Percentiles rank a stretch among this genome's conserved stretches.
These are phyloP conservation scores for Cadophora malorum DNA, from an alignment of 2,329 filamentous ascomycete species.

Conservation along the genomic window DNA sequence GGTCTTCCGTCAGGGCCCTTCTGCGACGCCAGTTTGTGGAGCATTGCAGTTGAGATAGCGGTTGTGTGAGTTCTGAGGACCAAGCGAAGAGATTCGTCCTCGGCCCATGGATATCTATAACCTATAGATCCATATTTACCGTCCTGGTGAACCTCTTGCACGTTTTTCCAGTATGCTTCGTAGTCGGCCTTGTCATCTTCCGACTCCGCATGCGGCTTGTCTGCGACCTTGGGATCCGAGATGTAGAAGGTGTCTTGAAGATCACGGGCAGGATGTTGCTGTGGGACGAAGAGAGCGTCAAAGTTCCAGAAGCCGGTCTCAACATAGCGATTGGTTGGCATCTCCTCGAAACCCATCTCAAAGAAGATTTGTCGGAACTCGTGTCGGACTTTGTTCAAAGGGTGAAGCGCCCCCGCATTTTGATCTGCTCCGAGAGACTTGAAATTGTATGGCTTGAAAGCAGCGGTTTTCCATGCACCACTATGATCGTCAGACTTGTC, in stretches of 20 bases:
- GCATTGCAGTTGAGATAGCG: slow-evolving; percentile 86
- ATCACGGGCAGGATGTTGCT: slow-evolving; percentile 96
- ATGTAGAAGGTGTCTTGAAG: slow-evolving; percentile 99
- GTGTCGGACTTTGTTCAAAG: slow-evolving; percentile 91
- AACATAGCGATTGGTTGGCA: slow-evolving; percentile 92
- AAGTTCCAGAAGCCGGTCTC: slow-evolving; percentile 99
- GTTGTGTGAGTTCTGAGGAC: slow-evolving; percentile 97
- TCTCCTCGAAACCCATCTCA: slow-evolving; percentile 98
- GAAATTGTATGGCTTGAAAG: slow-evolving; percentile 86
- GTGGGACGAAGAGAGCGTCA: slow-evolving; percentile 93
- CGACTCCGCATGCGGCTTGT: slow-evolving; percentile 65
- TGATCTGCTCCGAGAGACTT: slow-evolving; percentile 68
- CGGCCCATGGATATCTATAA: slow-evolving; percentile 93
- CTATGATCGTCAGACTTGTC: slow-evolving; percentile 44
- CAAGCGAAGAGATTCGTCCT: slow-evolving; percentile 83
- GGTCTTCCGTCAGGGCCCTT: slow-evolving; percentile 74
- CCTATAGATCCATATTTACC: slow-evolving; percentile 95
- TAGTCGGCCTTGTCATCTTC: slow-evolving; percentile 70
- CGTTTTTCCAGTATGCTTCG: slow-evolving; percentile 85
- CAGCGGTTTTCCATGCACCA: slow-evolving; percentile 90
- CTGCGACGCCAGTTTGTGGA: slow-evolving; percentile 85
- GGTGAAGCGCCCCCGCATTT: slow-evolving; percentile 66
- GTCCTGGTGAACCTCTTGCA: slow-evolving; percentile 84
- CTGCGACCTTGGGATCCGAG: slow-evolving; percentile 81
- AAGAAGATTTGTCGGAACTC: slow-evolving; percentile 99